Evolutionary conservation across 1,139 yeast species (phyloP).

Genomic region (Tardiomyces depauwii): DNA sequence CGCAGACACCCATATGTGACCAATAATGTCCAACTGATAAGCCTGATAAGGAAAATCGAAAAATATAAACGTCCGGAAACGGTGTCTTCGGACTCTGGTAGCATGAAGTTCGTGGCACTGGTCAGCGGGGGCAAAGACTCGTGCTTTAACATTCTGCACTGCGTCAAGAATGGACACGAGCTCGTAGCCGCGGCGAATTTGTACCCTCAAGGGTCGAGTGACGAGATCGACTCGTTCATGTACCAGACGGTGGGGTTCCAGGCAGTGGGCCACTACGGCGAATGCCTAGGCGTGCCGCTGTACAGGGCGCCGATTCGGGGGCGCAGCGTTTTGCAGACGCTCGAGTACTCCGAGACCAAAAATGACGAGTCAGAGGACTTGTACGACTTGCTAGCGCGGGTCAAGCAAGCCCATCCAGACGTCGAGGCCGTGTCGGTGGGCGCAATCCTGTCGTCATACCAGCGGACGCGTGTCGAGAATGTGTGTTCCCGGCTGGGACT

Average conservation of each 20-base stretch:
- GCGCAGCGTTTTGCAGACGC: slow-evolving; percentile 45
- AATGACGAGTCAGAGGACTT: slow-evolving; percentile 86
- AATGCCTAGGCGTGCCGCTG: slow-evolving; percentile 71
- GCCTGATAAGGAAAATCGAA: neutral
- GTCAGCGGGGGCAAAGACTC: slow-evolving; percentile 97
- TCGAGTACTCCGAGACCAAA: slow-evolving; percentile 54
- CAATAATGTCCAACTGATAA: neutral
- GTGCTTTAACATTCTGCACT: slow-evolving; percentile 77
- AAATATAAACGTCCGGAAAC: too few species aligned
- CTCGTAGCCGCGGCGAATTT: slow-evolving; percentile 76
- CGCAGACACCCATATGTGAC: too few species aligned
- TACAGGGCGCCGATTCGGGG: slow-evolving; percentile 62
- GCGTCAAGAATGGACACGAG: slow-evolving; percentile 73
- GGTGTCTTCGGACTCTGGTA: neutral
- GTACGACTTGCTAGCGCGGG: slow-evolving; percentile 36
- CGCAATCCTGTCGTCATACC: slow-evolving; percentile 88
- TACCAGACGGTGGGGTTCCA: slow-evolving; percentile 97
- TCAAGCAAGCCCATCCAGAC: slow-evolving; percentile 52
- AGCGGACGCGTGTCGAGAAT: slow-evolving; percentile 83
- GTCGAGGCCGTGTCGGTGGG: slow-evolving; percentile 86
- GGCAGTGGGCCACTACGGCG: slow-evolving; percentile 50
- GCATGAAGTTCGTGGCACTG: slow-evolving; percentile 84
- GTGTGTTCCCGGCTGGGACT: slow-evolving; percentile 69
- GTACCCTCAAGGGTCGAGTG: slow-evolving; percentile 39
- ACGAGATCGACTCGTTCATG: slow-evolving; percentile 89